Conservation (phyloP, 2,329 filamentous ascomycete genomes). For the Parasarocladium wereldwijsianum region DNA sequence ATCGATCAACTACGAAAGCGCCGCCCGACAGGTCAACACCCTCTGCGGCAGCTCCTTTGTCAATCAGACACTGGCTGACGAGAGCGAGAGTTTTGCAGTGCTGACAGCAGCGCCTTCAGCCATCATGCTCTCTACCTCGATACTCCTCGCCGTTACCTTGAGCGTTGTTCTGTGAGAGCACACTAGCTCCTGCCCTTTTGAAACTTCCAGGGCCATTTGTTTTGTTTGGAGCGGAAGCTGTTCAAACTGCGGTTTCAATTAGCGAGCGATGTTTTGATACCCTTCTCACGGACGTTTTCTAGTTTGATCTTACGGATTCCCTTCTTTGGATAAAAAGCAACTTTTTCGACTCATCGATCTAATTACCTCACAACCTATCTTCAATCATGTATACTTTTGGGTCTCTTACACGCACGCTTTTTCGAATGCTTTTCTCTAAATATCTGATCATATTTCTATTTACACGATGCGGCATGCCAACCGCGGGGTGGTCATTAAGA, state of each 20-base stretch:
- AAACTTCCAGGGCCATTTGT: no score
- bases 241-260: slow-evolving; percentile 2
- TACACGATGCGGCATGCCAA: no score
- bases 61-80: slow-evolving; percentile 35
- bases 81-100: slow-evolving; percentile 10
- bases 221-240: no score
- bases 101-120: slow-evolving; percentile 7
- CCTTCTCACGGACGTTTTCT: slow-evolving; percentile 1
- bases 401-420: no score
- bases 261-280: slow-evolving; percentile 5
- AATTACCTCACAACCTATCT: no score
- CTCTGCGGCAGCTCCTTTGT: slow-evolving; percentile 44
- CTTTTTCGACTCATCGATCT: no score
- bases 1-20: slow-evolving; percentile 50
- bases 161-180: neutral
- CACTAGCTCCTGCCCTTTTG: neutral
- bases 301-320: slow-evolving; percentile 5
- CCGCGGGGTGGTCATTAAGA: no score
- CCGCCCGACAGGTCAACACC: slow-evolving; percentile 60
- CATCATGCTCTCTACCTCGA: slow-evolving; percentile 4
- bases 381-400: no score
- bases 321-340: no score
- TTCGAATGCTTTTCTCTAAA: no score
- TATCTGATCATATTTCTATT: no score
- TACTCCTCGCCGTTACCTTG: slow-evolving; percentile 2